phyloP scores from a whole-genome alignment of 176 grass and related monocot genomes.

The Themeda triandra region DNA sequence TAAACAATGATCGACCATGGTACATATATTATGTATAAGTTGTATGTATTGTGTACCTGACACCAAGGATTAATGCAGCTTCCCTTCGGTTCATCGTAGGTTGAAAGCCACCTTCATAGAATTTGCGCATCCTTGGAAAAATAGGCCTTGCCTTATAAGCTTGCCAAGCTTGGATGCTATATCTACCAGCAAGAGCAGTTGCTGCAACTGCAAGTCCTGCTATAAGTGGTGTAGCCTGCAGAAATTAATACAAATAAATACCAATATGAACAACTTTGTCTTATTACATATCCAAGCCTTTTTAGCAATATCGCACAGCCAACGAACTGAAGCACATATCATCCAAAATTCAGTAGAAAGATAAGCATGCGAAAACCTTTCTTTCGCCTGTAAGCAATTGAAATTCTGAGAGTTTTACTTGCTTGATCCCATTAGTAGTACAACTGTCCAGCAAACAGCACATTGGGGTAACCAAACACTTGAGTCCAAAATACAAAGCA shows the following conservation, averaged over 20 bases:
- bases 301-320: neutral
- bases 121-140: constrained; percentile 85
- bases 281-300: neutral
- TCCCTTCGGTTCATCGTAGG: constrained; percentile 74
- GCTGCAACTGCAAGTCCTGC: constrained; percentile 80
- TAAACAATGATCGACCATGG: neutral
- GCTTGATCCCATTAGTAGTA: neutral
- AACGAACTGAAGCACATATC: neutral
- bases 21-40: neutral
- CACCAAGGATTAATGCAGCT: constrained; percentile 80
- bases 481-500: neutral
- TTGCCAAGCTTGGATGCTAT: constrained; percentile 80
- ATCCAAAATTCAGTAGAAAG: neutral
- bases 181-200: constrained; percentile 66
- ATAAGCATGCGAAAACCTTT: neutral
- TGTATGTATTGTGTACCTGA: constrained; percentile 53
- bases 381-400: neutral
- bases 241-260: constrained; percentile 16
- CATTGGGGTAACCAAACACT: neutral
- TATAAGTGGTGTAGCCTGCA: constrained; percentile 66
- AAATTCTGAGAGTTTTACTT: neutral
- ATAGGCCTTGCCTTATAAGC: constrained; percentile 83
- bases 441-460: neutral
- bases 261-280: neutral
- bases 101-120: constrained; percentile 97